Evolutionary conservation across 768 basidiomycete genomes (phyloP).

Genomic region (Pilatotrama ljubarskyi): DNA sequence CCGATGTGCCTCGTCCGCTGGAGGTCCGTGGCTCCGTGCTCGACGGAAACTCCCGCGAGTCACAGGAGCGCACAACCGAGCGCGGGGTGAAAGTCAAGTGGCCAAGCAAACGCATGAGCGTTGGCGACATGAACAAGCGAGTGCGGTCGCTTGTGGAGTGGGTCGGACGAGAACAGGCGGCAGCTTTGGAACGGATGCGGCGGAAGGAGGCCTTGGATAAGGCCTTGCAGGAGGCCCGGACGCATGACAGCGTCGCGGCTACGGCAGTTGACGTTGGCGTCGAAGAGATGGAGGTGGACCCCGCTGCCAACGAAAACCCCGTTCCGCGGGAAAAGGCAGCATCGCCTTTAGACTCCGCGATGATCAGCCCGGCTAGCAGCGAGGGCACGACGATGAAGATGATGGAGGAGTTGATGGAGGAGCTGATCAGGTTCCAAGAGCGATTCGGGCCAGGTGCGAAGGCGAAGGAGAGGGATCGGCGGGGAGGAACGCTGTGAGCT

Average conservation of each 20-base stretch:
- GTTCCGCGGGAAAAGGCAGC: constrained; percentile 25
- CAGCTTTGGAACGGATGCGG: constrained; percentile 67
- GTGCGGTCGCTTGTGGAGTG: constrained; percentile 89
- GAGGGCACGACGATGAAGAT: constrained; percentile 61
- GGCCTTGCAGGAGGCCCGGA: constrained; percentile 40
- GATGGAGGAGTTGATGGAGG: constrained; percentile 92
- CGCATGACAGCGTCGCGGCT: neutral
- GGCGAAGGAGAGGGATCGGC: constrained; percentile 38
- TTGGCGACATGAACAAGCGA: constrained; percentile 97
- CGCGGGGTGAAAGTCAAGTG: constrained; percentile 88
- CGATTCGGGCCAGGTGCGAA: constrained; percentile 67
- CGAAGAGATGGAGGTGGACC: constrained; percentile 35
- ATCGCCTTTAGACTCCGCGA: neutral
- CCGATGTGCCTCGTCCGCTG: constrained; percentile 70
- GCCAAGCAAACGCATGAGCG: constrained; percentile 92
- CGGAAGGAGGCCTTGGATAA: constrained; percentile 67
- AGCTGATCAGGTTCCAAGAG: constrained; percentile 87
- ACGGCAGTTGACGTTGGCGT: constrained; percentile 16
- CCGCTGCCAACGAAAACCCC: constrained; percentile 17
- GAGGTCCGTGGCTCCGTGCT: constrained; percentile 58
- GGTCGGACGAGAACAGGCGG: constrained; percentile 88
- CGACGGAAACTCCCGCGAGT: constrained; percentile 47
- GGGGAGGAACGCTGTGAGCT: constrained; percentile 31
- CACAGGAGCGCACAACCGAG: constrained; percentile 63
- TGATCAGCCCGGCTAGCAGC: constrained; percentile 1